Evolutionary conservation across 129 eudicot genomes (phyloP).

Genomic region (Silybum marianum): DNA sequence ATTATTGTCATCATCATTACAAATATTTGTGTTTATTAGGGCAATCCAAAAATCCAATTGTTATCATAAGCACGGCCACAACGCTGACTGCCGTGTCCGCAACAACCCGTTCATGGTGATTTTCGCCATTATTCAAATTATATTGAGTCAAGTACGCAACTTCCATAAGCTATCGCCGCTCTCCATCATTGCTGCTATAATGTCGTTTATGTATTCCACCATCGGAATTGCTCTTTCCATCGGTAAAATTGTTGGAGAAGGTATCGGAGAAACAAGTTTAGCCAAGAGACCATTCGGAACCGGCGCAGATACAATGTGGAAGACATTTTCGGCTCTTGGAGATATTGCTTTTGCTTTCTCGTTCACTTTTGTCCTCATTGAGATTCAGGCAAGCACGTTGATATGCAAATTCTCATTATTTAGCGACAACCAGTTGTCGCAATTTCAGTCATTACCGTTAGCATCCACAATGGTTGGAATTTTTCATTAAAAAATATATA

Average conservation of each 20-base stretch:
- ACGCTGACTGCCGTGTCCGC: constrained; percentile 40
- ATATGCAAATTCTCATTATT: background rate
- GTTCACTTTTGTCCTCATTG: constrained; percentile 53
- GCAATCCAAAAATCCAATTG: constrained; percentile 57
- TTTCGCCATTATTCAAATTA: constrained; percentile 44
- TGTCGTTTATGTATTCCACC: constrained; percentile 57
- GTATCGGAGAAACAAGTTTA: constrained; percentile 13
- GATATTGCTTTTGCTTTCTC: constrained; percentile 71
- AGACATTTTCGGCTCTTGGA: constrained; percentile 54
- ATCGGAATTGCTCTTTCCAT: constrained; percentile 58
- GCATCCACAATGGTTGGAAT: background rate
- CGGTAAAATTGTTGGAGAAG: constrained; percentile 29
- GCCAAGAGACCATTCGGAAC: constrained; percentile 35
- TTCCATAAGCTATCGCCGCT: constrained; percentile 54
- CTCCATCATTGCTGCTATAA: constrained; percentile 56
- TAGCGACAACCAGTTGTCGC: background rate
- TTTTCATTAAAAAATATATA: background rate
- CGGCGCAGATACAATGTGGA: constrained; percentile 51
- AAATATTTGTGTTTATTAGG: constrained; percentile 19
- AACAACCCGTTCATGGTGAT: constrained; percentile 48
- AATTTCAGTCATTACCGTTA: background rate
- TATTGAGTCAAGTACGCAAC: constrained; percentile 57
- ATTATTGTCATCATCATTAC: too few species aligned
- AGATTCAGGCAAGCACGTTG: constrained; percentile 53
- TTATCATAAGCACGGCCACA: constrained; percentile 48